Evolutionary conservation across 1,139 yeast species (phyloP), one percentile per base, ranked within the genome.

Genomic region (Pichia sp.): DNA sequence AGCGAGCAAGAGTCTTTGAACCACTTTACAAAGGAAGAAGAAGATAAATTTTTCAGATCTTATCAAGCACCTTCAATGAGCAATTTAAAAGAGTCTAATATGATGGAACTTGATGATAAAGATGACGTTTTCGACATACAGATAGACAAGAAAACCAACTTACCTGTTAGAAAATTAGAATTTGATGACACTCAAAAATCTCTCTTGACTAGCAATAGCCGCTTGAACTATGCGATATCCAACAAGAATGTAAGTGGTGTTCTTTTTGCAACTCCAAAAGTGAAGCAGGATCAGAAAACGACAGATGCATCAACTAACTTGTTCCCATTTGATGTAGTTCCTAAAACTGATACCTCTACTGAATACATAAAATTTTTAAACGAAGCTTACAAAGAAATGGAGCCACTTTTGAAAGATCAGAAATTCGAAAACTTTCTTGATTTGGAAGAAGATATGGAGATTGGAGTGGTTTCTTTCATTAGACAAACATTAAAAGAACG

Each of bases 281-380:
- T 28, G 1, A 28, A 32, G 10, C 18, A 22, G 2, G 24, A 31
- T 11, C 32, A 31, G 30, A 57, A 56, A 7, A 47, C 50, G 25
- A 66, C 63, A 23, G 48, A 58, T 14, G 21, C 14, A 9, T 28
- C 33, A 4, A 39, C 43, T 4, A 59, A 60, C 35, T 44, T 72
- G n/a, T 69, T 62, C 46, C 67, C 72, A 2, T 58, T 66, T 24
- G 53, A 50, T 9, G 46, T 67, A 8, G 67, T 73, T 2, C 50
- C 58, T 4, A 59, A 63, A 22, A 42, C 61, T 14, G 70, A 65
- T 32, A 54, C 59, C 14, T 61, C 69, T 2, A 53, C 52, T 5
- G 62, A 59, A 35, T 69, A 64, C 43, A 52, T 55, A 3, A 56
- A 60, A 14, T 71, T 69, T 39, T 62, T 68, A 35, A 50, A 45